A percentile compares a stretch with the other conserved stretches of the same genome.
Conservation (phyloP, 345 rosid genomes). For the Bruguiera parviflora region DNA sequence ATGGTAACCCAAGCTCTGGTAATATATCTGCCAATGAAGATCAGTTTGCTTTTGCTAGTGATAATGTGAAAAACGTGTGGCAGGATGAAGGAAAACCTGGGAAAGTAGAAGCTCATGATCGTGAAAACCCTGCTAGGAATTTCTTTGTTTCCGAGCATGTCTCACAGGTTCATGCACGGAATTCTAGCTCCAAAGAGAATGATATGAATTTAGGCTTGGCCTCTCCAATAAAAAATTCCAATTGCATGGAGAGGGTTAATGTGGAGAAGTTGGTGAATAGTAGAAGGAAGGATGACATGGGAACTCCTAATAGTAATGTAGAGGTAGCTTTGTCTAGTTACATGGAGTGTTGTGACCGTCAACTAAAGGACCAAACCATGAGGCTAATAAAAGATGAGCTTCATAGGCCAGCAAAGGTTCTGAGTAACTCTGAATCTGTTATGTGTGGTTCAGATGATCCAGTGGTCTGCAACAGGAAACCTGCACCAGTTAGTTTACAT, state of each 20-base stretch:
- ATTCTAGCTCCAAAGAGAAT: slow-evolving; percentile 31
- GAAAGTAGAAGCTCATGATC: slow-evolving; percentile 47
- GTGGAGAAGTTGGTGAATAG: slow-evolving; percentile 36
- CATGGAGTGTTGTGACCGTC: slow-evolving; percentile 33
- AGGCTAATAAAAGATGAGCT: slow-evolving; percentile 30
- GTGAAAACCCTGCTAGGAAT: slow-evolving; percentile 34
- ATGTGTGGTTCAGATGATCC: slow-evolving; percentile 41
- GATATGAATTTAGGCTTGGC: slow-evolving; percentile 39
- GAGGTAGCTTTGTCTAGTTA: slow-evolving; percentile 27
- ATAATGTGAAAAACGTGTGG: slow-evolving; percentile 32
- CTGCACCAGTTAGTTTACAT: slow-evolving; percentile 46
- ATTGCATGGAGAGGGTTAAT: slow-evolving; percentile 40
- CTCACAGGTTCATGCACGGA: slow-evolving; percentile 36
- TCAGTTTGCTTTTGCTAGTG: slow-evolving; percentile 26
- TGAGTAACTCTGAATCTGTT: slow-evolving; percentile 23
- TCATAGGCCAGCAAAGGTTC: slow-evolving; percentile 29
- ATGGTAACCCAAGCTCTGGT: slow-evolving; percentile 35
- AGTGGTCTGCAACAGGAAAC: slow-evolving; percentile 49
- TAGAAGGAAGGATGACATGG: slow-evolving; percentile 40
- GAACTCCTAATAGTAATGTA: slow-evolving; percentile 38
- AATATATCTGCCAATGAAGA: slow-evolving; percentile 39
- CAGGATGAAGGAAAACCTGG: slow-evolving; percentile 25
- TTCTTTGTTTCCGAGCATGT: slow-evolving; percentile 51
- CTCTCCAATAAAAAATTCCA: slow-evolving; percentile 43
- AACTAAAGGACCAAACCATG: slow-evolving; percentile 38